phyloP scores from a whole-genome alignment of 2,329 filamentous ascomycete species.

The Tolypocladium amazonense region DNA sequence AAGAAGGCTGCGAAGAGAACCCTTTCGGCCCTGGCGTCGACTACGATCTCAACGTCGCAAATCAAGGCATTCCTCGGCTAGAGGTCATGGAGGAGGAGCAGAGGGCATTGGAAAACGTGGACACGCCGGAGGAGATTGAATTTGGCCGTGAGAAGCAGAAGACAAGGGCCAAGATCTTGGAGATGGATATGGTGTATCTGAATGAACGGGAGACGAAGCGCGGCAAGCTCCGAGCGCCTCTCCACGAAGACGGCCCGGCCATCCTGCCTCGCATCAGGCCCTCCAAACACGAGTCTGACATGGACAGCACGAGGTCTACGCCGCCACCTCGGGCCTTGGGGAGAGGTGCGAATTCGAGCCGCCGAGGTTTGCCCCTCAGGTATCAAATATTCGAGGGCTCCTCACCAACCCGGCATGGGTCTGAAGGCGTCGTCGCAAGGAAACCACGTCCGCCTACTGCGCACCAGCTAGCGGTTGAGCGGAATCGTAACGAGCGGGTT shows the following conservation, averaged over 20 bases:
- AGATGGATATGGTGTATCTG: slow-evolving; percentile 61
- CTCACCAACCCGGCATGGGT: slow-evolving; percentile 43
- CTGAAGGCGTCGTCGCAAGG: slow-evolving; percentile 44
- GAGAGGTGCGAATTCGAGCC: slow-evolving; percentile 9
- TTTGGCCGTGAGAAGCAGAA: slow-evolving; percentile 66
- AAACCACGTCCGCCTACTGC: slow-evolving; percentile 69
- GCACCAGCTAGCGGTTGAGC: slow-evolving; percentile 72
- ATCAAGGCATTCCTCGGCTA: slow-evolving; percentile 60
- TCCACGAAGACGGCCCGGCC: slow-evolving; percentile 43
- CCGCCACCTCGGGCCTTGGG: slow-evolving; percentile 25
- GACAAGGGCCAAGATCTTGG: slow-evolving; percentile 64
- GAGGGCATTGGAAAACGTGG: slow-evolving; percentile 60
- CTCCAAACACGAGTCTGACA: slow-evolving; percentile 45
- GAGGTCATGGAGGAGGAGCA: slow-evolving; percentile 55
- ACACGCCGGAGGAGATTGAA: slow-evolving; percentile 56
- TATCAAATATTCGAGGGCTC: slow-evolving; percentile 51
- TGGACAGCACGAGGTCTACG: slow-evolving; percentile 33
- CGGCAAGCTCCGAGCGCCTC: slow-evolving; percentile 27
- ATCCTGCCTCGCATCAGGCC: slow-evolving; percentile 54
- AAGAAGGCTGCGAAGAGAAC: slow-evolving; percentile 79
- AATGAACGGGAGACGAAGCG: slow-evolving; percentile 51
- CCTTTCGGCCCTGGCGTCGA: slow-evolving; percentile 71
- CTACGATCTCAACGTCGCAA: slow-evolving; percentile 52
- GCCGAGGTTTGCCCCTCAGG: slow-evolving; percentile 33
- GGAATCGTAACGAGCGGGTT: slow-evolving; percentile 69